Evolutionary conservation across 257 asterid species (phyloP).

Genomic region (Petrea volubilis): DNA sequence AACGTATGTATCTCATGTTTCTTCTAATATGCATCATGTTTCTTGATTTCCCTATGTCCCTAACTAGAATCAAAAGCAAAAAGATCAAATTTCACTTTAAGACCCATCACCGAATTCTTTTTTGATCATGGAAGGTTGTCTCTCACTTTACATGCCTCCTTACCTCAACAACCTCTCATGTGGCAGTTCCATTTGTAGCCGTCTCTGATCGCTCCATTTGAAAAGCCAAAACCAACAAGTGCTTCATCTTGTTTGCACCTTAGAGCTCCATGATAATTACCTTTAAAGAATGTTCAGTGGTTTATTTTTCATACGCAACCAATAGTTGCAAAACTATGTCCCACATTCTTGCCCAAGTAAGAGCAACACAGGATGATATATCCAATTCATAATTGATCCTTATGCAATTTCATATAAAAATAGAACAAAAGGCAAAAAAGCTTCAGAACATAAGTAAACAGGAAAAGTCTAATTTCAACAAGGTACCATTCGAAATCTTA

Average conservation of each 20-base stretch:
- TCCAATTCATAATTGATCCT: background rate
- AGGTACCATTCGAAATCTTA: background rate
- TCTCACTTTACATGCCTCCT: background rate
- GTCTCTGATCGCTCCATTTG: background rate
- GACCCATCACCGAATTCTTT: background rate
- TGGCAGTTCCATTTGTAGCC: background rate
- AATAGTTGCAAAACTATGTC: constrained; percentile 3
- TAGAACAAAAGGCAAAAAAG: background rate
- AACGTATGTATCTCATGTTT: background rate
- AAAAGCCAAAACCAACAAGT: background rate
- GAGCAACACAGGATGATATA: background rate
- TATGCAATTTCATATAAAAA: background rate
- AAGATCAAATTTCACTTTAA: background rate
- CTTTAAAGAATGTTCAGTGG: background rate
- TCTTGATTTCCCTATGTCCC: background rate
- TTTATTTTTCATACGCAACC: background rate
- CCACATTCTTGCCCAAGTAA: background rate
- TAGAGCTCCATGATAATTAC: background rate
- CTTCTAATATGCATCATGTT: background rate
- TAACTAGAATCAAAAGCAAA: constrained; percentile 8
- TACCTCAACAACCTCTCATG: background rate
- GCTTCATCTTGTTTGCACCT: background rate
- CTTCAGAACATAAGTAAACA: background rate
- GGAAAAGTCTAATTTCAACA: background rate
- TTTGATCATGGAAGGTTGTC: background rate